Percentiles rank a stretch among this genome's conserved stretches.
Evolutionary conservation across 257 asterid species (phyloP).

Genomic region (Eucommia ulmoides): DNA sequence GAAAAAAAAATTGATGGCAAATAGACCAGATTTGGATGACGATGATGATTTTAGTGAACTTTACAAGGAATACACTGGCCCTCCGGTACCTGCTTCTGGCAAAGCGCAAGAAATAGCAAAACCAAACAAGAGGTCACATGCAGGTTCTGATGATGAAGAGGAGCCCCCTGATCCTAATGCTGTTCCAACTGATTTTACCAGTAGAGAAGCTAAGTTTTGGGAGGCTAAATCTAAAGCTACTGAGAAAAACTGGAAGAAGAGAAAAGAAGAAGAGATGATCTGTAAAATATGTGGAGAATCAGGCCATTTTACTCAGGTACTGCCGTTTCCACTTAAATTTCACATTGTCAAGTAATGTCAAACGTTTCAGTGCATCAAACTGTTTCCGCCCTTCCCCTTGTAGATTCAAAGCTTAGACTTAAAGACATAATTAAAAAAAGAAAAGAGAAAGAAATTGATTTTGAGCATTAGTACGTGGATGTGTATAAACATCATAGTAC

Average conservation of each 20-base stretch:
- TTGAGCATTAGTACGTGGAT: no score
- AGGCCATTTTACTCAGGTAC: constrained; percentile 97
- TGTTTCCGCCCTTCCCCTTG: no score
- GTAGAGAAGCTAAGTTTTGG: constrained; percentile 99
- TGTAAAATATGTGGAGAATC: constrained; percentile 98
- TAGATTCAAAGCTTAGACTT: no score
- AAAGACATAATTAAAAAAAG: no score
- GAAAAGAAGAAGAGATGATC: constrained; percentile 95
- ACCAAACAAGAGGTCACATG: constrained; percentile 55
- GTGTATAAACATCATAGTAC: no score
- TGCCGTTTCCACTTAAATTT: no score
- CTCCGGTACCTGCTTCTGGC: constrained; percentile 35
- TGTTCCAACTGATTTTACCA: constrained; percentile 97
- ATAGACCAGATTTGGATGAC: constrained; percentile 47
- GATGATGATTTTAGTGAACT: constrained; percentile 90
- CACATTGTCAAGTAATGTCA: no score
- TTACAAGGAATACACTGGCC: constrained; percentile 94
- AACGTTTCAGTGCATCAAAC: no score
- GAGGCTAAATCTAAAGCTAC: constrained; percentile 99
- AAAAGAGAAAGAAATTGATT: no score
- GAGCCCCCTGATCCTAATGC: constrained; percentile 84
- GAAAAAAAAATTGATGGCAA: constrained; percentile 44
- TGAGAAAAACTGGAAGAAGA: constrained; percentile 96
- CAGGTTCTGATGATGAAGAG: constrained; percentile 81
- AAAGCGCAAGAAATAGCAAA: constrained; percentile 34